Evolutionary conservation across 768 basidiomycete genomes (phyloP).

Genomic region (Serpula lacrymans): DNA sequence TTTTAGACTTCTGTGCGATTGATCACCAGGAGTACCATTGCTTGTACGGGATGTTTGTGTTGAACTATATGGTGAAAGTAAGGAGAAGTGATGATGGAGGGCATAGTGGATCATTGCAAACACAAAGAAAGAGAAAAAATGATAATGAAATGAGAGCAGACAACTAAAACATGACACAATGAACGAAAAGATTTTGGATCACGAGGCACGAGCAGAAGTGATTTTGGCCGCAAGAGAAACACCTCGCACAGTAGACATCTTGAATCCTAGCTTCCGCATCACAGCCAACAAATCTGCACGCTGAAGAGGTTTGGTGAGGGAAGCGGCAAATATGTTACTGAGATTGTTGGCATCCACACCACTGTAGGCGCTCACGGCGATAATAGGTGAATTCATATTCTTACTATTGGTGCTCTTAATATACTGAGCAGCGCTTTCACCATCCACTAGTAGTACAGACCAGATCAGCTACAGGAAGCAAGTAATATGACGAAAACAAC

Average conservation of each 20-base stretch:
- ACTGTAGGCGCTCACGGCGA: slow-evolving; percentile 88
- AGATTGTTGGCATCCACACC: slow-evolving; percentile 61
- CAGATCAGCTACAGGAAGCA: slow-evolving; percentile 12
- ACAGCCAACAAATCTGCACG: slow-evolving; percentile 79
- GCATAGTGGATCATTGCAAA: slow-evolving; percentile 22
- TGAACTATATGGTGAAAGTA: slow-evolving; percentile 17
- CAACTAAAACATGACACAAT: slow-evolving; percentile 20
- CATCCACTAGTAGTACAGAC: slow-evolving; percentile 60
- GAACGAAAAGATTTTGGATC: slow-evolving; percentile 18
- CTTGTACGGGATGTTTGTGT: slow-evolving; percentile 24
- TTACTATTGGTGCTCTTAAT: slow-evolving; percentile 97
- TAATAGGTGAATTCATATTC: slow-evolving; percentile 89
- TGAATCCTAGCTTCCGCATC: slow-evolving; percentile 89
- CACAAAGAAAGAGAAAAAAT: too few species aligned
- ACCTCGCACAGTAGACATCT: slow-evolving; percentile 70
- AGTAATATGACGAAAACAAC: slow-evolving; percentile 24
- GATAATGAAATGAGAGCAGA: slow-evolving; percentile 23
- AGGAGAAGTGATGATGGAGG: slow-evolving; percentile 31
- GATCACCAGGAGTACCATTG: too few species aligned
- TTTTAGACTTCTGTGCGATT: too few species aligned
- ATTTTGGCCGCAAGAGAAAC: slow-evolving; percentile 50
- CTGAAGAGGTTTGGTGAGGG: slow-evolving; percentile 85
- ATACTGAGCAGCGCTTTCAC: slow-evolving; percentile 94
- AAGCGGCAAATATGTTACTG: slow-evolving; percentile 73
- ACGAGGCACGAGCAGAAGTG: slow-evolving; percentile 34